These are phyloP conservation scores for Hemileccinum rubropunctum DNA, from an alignment of 768 basidiomycete genomes.

Conservation along the genomic window DNA sequence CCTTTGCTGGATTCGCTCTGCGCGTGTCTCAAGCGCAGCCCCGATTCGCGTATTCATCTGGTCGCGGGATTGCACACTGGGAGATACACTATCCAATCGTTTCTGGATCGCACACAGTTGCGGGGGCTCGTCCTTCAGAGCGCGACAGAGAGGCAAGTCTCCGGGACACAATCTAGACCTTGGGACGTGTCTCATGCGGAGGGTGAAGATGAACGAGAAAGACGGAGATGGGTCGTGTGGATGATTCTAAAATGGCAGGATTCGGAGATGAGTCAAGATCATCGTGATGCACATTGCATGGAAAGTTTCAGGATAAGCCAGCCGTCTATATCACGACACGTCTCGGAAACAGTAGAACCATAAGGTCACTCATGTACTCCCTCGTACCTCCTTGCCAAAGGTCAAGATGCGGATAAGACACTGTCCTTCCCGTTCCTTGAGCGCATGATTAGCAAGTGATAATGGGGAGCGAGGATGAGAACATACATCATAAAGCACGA, in stretches of 20 bases:
- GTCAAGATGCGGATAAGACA: constrained; percentile 32
- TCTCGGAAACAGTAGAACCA: not conserved
- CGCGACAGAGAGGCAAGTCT: constrained; percentile 47
- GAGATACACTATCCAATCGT: constrained; percentile 64
- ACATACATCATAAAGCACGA: constrained; percentile 54
- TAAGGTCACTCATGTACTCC: constrained; percentile 8
- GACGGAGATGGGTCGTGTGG: constrained; percentile 73
- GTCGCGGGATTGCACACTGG: constrained; percentile 78
- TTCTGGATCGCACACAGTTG: constrained; percentile 36
- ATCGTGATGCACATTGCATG: not conserved
- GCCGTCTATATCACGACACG: constrained; percentile 1
- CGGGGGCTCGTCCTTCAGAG: constrained; percentile 47
- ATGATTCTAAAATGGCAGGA: constrained; percentile 51
- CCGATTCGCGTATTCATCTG: constrained; percentile 54
- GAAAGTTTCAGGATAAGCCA: not conserved
- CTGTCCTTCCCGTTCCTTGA: constrained; percentile 33
- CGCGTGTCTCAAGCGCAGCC: constrained; percentile 41
- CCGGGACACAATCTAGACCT: constrained; percentile 34
- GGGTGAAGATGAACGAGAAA: constrained; percentile 62
- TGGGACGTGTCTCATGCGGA: constrained; percentile 56
- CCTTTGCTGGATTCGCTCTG: constrained; percentile 53
- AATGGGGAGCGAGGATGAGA: not conserved
- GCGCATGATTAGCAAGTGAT: not conserved
- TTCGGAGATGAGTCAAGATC: constrained; percentile 11
- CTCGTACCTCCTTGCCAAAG: constrained; percentile 26